Base-by-base conservation (phyloP, 306 rosid genomes). In the Cucumis melo region DNA sequence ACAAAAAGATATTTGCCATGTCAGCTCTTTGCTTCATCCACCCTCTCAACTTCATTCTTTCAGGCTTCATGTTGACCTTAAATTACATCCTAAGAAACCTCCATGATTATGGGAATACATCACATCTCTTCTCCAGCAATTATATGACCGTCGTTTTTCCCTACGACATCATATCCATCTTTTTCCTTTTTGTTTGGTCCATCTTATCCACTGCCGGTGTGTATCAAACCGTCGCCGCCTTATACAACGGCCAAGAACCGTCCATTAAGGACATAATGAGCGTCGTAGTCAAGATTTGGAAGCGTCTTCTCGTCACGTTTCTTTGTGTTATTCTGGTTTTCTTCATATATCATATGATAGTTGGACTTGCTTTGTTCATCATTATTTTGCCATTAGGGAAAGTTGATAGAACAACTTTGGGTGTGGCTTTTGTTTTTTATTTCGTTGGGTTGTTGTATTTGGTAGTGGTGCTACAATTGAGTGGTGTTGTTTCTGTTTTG, bases 401-500 rank as follows among this genome's bases (percentile, higher is more conserved):
- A n/a, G 29, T 41, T 42, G 20, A 66, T 39, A 10, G 17, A 6
- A 44, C 75, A 14, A 13, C 17, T 10, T 70, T 46, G 10, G 56
- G 0, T 24, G 39, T 44, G 57, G 14, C 14, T 15, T 70, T 70
- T 8, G 17, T 46, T 6, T 23, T 85, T 0, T 91, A 83, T 54
- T 7, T 79, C 4, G 65, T 53, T 3, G 98, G 97, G 32, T 14
- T 80, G 19, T 63, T 85, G 8, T 93, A 87, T 78, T 36, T 93
- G 21, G 39, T 85, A 4, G 34, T 88, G 17, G 46, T 88, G 16
- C 87, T 97, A 89, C 96, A 88, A 19, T 10, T 93, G 23, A 88
- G 97, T 0, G 84, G 86, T 38, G 97, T 87, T 21, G 92, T 93
- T 3, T 80, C 89, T 0, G 92, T 88, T 64, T 77, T 91, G 27